A percentile compares a stretch with the other conserved stretches of the same genome.
These are phyloP conservation scores for Pleodorina starrii DNA, from an alignment of 139 green algal genomes.

Conservation along the genomic window DNA sequence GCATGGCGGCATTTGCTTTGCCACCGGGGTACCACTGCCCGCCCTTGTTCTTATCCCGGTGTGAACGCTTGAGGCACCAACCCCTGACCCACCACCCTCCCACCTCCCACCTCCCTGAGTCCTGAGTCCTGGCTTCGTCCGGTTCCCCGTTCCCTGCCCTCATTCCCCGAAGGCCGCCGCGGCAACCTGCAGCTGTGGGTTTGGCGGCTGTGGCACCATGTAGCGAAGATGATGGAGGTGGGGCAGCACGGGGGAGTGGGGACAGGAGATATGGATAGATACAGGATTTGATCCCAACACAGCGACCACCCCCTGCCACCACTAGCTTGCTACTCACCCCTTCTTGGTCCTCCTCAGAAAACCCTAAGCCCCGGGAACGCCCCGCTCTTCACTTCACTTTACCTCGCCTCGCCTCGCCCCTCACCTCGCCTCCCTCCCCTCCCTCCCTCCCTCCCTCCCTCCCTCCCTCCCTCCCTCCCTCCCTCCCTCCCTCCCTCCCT, in stretches of 20 bases:
- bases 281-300: no score
- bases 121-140: background rate
- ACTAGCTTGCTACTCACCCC: no score
- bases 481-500: background rate
- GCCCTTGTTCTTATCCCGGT: background rate
- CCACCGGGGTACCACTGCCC: no score
- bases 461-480: background rate
- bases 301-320: no score
- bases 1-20: no score
- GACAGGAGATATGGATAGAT: no score
- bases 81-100: no score
- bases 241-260: background rate
- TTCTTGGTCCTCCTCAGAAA: no score
- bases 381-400: no score
- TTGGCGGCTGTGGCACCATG: slow-evolving; percentile 36
- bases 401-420: background rate
- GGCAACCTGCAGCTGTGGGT: slow-evolving; percentile 10
- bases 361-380: no score
- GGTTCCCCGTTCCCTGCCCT: background rate
- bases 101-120: no score
- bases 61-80: no score
- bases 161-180: slow-evolving; percentile 8
- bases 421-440: background rate
- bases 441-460: background rate
- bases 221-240: slow-evolving; percentile 11